A percentile compares a stretch with the other conserved stretches of the same genome.
Evolutionary conservation across 805 yeast genomes (phyloP).

Genomic region (Schizosaccharomyces octosporus): DNA sequence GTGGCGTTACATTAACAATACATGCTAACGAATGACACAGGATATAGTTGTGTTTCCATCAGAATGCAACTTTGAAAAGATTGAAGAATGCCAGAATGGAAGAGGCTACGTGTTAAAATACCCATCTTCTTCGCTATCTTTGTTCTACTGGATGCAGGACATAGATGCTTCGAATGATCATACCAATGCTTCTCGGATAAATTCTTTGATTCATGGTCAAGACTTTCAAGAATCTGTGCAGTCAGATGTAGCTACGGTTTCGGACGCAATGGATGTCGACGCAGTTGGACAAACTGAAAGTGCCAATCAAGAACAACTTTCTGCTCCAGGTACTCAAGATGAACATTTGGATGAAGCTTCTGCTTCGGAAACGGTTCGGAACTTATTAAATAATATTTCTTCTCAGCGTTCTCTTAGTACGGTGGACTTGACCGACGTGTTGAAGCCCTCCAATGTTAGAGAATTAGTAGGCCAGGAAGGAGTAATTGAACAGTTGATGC

Average conservation of each 20-base stretch:
- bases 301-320: neutral
- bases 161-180: conserved; percentile 34
- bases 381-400: neutral
- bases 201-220: conserved; percentile 25
- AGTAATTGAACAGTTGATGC: neutral
- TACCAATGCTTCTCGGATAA: conserved; percentile 16
- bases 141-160: conserved; percentile 51
- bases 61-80: conserved; percentile 54
- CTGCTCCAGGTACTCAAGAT: neutral
- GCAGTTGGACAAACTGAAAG: neutral
- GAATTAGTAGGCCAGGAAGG: neutral
- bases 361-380: neutral
- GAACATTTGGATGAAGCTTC: neutral
- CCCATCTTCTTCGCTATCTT: conserved; percentile 33
- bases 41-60: conserved; percentile 62
- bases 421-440: neutral
- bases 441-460: neutral
- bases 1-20: neutral
- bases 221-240: conserved; percentile 13
- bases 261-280: neutral
- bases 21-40: conserved; percentile 1
- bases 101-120: conserved; percentile 51
- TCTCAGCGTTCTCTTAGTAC: neutral
- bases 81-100: conserved; percentile 47
- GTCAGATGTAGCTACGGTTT: neutral